phyloP scores from a whole-genome alignment of 2,329 filamentous ascomycete species.

The Teratosphaeria pseudoeucalypti region DNA sequence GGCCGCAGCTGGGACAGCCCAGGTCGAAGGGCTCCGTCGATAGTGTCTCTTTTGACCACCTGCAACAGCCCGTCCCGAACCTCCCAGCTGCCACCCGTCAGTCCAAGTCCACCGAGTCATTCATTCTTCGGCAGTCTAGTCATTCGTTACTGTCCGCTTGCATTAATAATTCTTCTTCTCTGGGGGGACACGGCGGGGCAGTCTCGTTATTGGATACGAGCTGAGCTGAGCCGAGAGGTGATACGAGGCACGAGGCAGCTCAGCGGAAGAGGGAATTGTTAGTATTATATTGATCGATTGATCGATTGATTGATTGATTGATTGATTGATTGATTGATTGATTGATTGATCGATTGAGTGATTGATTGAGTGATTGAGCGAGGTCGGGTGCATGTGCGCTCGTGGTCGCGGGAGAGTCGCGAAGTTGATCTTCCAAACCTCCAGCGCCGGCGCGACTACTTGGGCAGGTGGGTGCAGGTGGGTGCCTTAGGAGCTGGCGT shows the following conservation, averaged over 20 bases:
- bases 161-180: background rate
- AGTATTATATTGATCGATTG: too few species aligned
- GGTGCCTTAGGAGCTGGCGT: background rate
- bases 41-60: background rate
- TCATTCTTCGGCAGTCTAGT: background rate
- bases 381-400: background rate
- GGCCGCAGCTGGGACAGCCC: too few species aligned
- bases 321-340: too few species aligned
- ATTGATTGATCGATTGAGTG: too few species aligned
- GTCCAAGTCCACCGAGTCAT: background rate
- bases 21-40: background rate
- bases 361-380: background rate
- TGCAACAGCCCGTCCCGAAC: background rate
- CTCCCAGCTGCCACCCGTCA: background rate
- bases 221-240: too few species aligned
- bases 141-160: background rate
- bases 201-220: background rate
- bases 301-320: too few species aligned
- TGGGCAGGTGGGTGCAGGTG: background rate
- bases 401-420: background rate
- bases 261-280: background rate
- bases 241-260: background rate
- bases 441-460: background rate
- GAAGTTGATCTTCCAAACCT: background rate
- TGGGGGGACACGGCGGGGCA: background rate